Conservation (phyloP, 805 yeast species). For the Kuraishia floccosa region DNA sequence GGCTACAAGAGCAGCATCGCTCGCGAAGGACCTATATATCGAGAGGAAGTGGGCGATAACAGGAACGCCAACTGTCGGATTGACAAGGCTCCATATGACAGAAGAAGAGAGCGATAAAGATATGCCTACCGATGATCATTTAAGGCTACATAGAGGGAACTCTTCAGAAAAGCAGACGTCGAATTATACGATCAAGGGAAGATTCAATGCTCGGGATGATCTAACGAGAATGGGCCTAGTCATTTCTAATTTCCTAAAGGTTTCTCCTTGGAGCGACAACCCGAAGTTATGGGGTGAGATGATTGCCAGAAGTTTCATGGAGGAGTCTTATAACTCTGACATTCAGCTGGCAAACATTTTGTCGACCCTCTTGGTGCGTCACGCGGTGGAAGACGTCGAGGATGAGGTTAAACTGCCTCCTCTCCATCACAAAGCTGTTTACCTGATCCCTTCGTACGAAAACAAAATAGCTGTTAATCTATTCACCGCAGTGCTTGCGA, state of each 20-base stretch:
- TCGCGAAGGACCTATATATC: constrained; percentile 35
- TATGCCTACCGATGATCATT: not conserved
- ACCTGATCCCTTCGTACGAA: constrained; percentile 50
- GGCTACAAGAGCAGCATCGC: constrained; percentile 32
- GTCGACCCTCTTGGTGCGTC: constrained; percentile 42
- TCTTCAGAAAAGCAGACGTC: constrained; percentile 2
- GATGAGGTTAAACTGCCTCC: constrained; percentile 46
- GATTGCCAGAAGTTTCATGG: constrained; percentile 37
- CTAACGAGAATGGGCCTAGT: constrained; percentile 39
- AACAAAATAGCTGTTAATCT: constrained; percentile 52
- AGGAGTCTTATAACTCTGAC: constrained; percentile 25
- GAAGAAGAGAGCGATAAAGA: constrained; percentile 10
- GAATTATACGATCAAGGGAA: constrained; percentile 34
- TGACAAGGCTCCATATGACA: constrained; percentile 42
- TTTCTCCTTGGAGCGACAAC: constrained; percentile 45
- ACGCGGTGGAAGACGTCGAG: constrained; percentile 41
- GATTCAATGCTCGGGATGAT: constrained; percentile 43
- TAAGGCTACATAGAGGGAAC: no score
- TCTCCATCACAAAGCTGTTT: constrained; percentile 45
- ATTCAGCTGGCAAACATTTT: constrained; percentile 29
- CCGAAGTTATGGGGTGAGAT: constrained; percentile 33
- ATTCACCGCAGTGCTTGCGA: constrained; percentile 56
- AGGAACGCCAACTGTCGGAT: constrained; percentile 68
- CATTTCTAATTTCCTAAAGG: constrained; percentile 38
- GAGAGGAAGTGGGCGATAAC: constrained; percentile 69